Evolutionary conservation across 129 eudicot genomes (phyloP), one percentile per base, ranked within the genome.

Genomic region (Lactuca saligna): DNA sequence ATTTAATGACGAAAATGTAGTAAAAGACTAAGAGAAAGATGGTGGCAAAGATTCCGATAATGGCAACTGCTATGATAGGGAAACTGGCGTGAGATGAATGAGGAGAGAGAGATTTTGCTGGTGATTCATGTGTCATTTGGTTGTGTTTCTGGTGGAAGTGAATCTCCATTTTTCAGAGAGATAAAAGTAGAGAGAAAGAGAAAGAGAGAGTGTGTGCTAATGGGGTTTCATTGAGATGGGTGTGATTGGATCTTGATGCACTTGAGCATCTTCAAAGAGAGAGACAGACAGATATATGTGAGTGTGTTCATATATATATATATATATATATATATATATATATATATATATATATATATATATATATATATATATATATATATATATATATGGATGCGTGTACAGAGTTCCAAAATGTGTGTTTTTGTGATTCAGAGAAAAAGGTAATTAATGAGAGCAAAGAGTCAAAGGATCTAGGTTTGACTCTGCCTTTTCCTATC

Each of bases 1-100:
- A 92, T 81, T 89, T 93, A 79, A 93, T 93, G 72, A 87, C 94
- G 58, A 93, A 93, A 9, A 89, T 69, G 76, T 93, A 93, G 90
- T 93, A 93, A 73, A 84, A 72, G 59, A 93, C 78, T 4, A 93
- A 86, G 17, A 93, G 66, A 64, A 89, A 72, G 31, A 82, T 91
- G 57, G 96, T 93, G 77, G 98, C 95, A 20, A 86, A 72, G 25
- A 89, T 86, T 62, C 96, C 94, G 10, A 89, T 86, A 39, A 89
- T 74, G 64, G 96, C 96, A 14, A 89, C 82, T 14, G 84, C 88
- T 50, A 89, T 84, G 65, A 89, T 82, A 33, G 96, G 94, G 57
- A 89, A 89, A 60, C 83, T 66, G 16, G 82, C 20, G 54, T 84
- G 86, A 13, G 93, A 59, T 2, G 83, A 53, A 63, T 77, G 79